Conservation (phyloP, 306 rosid genomes). For the Lathyrus aphaca region DNA sequence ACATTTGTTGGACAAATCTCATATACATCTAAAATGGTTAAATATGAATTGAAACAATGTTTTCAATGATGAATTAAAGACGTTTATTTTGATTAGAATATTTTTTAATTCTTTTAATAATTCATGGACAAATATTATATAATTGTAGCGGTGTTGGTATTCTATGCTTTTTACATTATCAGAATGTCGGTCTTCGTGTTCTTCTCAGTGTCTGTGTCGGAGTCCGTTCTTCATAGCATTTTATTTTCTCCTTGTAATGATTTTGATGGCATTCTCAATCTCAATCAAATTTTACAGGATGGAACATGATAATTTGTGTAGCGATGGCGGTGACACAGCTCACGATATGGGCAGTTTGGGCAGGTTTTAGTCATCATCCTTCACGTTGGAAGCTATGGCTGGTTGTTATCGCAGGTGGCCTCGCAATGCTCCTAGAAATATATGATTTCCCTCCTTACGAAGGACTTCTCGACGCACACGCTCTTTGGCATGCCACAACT, state of each 20-base stretch:
- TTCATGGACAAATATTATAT: too few species aligned
- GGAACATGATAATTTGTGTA: conserved; percentile 87
- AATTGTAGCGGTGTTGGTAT: too few species aligned
- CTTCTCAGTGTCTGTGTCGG: too few species aligned
- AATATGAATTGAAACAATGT: too few species aligned
- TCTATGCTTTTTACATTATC: too few species aligned
- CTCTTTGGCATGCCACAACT: conserved; percentile 80
- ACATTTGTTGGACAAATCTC: too few species aligned
- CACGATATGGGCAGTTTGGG: conserved; percentile 83
- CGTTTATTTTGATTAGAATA: too few species aligned
- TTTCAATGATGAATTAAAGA: too few species aligned
- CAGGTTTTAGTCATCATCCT: conserved; percentile 60
- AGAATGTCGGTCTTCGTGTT: too few species aligned
- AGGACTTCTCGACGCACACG: conserved; percentile 79
- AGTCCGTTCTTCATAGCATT: too few species aligned
- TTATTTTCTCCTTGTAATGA: not conserved
- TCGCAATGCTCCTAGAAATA: conserved; percentile 80
- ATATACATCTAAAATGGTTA: too few species aligned
- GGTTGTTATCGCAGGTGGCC: conserved; percentile 66
- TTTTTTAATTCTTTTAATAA: too few species aligned
- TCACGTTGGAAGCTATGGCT: conserved; percentile 78
- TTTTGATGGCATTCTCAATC: conserved; percentile 26
- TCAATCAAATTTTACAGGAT: conserved; percentile 52
- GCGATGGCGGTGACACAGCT: conserved; percentile 68
- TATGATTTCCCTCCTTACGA: conserved; percentile 72